Percentiles rank a stretch among this genome's conserved stretches.
phyloP scores from a whole-genome alignment of 768 basidiomycete genomes.

The Grammothele lineata region DNA sequence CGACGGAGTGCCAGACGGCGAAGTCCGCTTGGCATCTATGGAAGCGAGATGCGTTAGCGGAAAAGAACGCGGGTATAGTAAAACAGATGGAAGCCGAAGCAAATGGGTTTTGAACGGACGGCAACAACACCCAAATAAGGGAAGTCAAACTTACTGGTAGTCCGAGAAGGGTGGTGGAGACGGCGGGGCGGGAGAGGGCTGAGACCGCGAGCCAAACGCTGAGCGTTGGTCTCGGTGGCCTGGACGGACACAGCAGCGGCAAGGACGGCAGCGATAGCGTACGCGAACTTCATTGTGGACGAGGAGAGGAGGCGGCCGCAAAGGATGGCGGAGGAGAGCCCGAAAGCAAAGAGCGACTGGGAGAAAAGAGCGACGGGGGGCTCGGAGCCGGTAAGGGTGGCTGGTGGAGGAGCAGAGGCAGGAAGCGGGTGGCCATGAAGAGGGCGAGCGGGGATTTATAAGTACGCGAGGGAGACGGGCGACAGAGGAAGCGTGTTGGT shows the following conservation, averaged over 20 bases:
- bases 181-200: constrained; percentile 9
- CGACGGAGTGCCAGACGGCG: constrained; percentile 11
- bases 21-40: constrained; percentile 11
- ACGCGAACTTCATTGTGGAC: constrained; percentile 12
- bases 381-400: neutral
- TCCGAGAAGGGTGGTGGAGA: constrained; percentile 6
- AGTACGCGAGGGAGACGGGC: constrained; percentile 1
- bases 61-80: neutral
- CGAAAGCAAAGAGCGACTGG: constrained; percentile 1
- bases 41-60: too few relatives aligned
- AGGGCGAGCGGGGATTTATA: constrained; percentile 1
- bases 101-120: neutral
- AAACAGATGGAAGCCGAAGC: neutral
- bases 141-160: constrained; percentile 9
- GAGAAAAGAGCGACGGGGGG: constrained; percentile 10
- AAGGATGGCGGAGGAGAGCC: constrained; percentile 2
- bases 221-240: constrained; percentile 12
- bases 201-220: constrained; percentile 14
- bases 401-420: neutral
- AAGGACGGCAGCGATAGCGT: constrained; percentile 11
- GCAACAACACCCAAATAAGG: too few relatives aligned
- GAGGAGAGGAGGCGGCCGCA: constrained; percentile 4
- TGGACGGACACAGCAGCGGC: constrained; percentile 12
- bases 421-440: constrained; percentile 3
- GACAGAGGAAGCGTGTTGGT: too few relatives aligned